These are phyloP conservation scores for Leishmania turanica DNA, from an alignment of 208 protist genomes.

Conservation along the genomic window DNA sequence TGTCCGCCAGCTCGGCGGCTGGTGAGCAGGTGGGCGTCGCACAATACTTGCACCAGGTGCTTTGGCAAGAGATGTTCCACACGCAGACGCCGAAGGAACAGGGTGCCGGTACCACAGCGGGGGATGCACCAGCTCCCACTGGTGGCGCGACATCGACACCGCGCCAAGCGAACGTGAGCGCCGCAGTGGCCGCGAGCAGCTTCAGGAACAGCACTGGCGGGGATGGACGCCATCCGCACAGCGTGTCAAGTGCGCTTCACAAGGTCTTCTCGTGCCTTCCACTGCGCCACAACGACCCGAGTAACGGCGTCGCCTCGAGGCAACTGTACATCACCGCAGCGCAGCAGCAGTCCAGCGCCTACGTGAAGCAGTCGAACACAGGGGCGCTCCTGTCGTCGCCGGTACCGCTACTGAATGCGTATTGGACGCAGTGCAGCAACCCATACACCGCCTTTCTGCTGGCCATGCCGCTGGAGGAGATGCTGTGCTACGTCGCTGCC, in stretches of 20 bases:
- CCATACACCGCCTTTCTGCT: constrained; percentile 9
- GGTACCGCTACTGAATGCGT: neutral
- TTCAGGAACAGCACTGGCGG: neutral
- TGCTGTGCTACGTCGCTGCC: constrained; percentile 30
- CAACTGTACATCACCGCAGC: constrained; percentile 11
- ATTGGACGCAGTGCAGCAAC: neutral
- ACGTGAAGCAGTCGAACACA: constrained; percentile 1
- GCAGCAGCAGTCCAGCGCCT: constrained; percentile 1
- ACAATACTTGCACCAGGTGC: neutral
- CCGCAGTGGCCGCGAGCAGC: neutral
- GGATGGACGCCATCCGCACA: no score
- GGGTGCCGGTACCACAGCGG: neutral
- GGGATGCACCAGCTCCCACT: neutral
- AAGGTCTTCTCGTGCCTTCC: constrained; percentile 28
- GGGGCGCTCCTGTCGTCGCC: neutral
- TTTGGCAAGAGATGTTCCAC: neutral
- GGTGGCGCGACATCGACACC: neutral
- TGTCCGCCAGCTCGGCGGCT: no score
- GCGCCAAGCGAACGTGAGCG: neutral
- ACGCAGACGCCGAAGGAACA: neutral
- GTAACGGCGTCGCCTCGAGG: neutral
- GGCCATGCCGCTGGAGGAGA: constrained; percentile 21
- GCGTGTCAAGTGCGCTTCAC: constrained; percentile 7
- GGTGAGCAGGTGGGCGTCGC: constrained; percentile 1
- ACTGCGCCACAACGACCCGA: neutral